Conservation (phyloP, 140 eudicot species). For the Bidens hawaiensis region DNA sequence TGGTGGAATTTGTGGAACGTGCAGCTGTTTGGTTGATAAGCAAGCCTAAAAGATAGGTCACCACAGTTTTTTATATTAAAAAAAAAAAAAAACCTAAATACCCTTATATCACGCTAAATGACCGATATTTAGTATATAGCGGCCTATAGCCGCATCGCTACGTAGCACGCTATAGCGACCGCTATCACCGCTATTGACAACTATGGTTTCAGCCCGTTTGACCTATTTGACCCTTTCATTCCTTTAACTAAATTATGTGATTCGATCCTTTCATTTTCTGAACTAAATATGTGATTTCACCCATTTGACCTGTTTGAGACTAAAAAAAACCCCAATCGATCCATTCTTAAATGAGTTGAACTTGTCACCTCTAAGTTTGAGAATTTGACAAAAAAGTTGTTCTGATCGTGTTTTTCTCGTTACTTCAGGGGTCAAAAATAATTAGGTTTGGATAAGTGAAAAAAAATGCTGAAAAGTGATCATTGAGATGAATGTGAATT, state of each 20-base stretch:
- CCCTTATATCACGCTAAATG: no score
- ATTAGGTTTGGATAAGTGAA: not conserved
- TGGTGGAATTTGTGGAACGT: no score
- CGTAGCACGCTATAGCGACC: no score
- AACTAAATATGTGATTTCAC: not conserved
- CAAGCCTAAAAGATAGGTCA: no score
- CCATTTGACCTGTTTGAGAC: not conserved
- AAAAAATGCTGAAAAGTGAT: not conserved
- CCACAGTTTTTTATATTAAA: no score
- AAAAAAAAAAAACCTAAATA: no score
- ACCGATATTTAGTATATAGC: no score
- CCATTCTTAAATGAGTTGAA: not conserved
- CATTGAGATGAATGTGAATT: not conserved
- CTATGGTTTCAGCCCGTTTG: no score
- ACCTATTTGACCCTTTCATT: not conserved
- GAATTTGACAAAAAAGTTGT: not conserved
- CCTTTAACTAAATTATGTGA: not conserved
- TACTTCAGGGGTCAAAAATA: not conserved
- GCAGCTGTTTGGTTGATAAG: no score
- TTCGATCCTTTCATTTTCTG: not conserved
- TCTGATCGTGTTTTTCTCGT: not conserved
- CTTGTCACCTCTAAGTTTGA: not conserved
- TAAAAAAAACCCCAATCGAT: not conserved
- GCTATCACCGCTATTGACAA: no score
- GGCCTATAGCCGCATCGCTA: no score